These are phyloP conservation scores for Monosiga brevicollis DNA, from an alignment of 78 protist genomes.

Conservation along the genomic window DNA sequence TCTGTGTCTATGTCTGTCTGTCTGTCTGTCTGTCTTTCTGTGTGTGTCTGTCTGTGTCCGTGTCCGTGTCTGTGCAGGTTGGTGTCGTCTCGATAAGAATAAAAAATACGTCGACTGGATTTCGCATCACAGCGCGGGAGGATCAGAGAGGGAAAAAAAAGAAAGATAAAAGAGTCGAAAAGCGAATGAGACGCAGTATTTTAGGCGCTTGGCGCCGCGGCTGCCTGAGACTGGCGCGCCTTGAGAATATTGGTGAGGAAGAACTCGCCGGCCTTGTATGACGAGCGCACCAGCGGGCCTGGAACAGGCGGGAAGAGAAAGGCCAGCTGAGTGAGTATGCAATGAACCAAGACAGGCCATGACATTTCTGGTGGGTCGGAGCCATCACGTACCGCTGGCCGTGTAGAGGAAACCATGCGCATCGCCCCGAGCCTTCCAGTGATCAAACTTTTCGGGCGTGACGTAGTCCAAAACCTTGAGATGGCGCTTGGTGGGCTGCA, in stretches of 20 bases:
- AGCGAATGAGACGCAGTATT: too few species aligned
- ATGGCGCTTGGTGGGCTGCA: conserved; percentile 53
- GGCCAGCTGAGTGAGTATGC: not conserved
- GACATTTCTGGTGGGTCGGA: not conserved
- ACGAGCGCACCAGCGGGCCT: conserved; percentile 60
- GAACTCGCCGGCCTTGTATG: conserved; percentile 58
- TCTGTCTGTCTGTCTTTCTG: too few species aligned
- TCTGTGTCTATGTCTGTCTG: too few species aligned
- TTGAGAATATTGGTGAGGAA: conserved; percentile 20
- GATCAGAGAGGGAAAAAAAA: too few species aligned
- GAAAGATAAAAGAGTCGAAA: too few species aligned
- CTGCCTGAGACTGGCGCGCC: too few species aligned
- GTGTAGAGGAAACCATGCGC: conserved; percentile 60
- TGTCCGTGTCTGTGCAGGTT: too few species aligned
- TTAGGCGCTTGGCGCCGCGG: too few species aligned
- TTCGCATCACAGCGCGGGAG: too few species aligned
- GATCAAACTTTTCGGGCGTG: conserved; percentile 52
- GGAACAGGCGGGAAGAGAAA: not conserved
- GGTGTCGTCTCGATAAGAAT: too few species aligned
- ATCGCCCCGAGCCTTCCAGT: conserved; percentile 38
- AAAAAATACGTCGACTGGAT: too few species aligned
- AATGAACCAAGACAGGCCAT: not conserved
- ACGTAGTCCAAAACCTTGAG: conserved; percentile 55
- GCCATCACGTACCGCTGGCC: conserved; percentile 43
- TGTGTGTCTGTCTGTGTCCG: too few species aligned